These are phyloP conservation scores for Ogataea siamensis DNA, from an alignment of 805 yeast species.

Conservation along the genomic window DNA sequence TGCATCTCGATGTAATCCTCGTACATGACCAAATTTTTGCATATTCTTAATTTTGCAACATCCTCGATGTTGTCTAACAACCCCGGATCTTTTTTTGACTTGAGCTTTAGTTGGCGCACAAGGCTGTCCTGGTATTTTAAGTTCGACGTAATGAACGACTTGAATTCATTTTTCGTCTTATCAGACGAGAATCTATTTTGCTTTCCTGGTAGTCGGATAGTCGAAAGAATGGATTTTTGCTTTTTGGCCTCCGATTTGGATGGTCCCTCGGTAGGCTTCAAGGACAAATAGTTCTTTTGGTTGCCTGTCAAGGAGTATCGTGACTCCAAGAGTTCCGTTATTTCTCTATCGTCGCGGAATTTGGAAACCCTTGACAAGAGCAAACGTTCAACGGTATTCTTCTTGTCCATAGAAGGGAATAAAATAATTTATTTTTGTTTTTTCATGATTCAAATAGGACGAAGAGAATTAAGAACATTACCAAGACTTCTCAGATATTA, in stretches of 20 bases:
- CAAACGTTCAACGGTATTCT: conserved; percentile 44
- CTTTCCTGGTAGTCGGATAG: conserved; percentile 2
- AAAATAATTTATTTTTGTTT: conserved; percentile 1
- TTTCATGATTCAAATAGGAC: conserved; percentile 1
- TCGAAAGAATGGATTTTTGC: conserved; percentile 19
- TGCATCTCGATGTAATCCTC: conserved; percentile 55
- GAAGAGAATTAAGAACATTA: background rate
- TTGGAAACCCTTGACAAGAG: conserved; percentile 44
- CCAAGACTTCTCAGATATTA: background rate
- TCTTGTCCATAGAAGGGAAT: conserved; percentile 43
- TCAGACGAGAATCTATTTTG: conserved; percentile 24
- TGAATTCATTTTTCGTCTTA: conserved; percentile 41
- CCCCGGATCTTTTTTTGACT: conserved; percentile 27
- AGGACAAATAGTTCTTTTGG: conserved; percentile 44
- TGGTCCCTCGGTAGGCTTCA: conserved; percentile 39
- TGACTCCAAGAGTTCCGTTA: conserved; percentile 40
- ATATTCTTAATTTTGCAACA: conserved; percentile 23
- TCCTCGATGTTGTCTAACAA: conserved; percentile 20
- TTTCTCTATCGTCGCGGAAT: conserved; percentile 34
- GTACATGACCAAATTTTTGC: conserved; percentile 34
- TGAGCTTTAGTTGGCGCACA: conserved; percentile 35
- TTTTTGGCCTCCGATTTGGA: conserved; percentile 11
- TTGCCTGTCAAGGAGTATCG: conserved; percentile 47
- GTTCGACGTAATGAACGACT: conserved; percentile 39
- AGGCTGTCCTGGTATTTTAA: conserved; percentile 40